Base-by-base conservation (phyloP, 495 filamentous ascomycete genomes). In the Penicillium flavigenum region DNA sequence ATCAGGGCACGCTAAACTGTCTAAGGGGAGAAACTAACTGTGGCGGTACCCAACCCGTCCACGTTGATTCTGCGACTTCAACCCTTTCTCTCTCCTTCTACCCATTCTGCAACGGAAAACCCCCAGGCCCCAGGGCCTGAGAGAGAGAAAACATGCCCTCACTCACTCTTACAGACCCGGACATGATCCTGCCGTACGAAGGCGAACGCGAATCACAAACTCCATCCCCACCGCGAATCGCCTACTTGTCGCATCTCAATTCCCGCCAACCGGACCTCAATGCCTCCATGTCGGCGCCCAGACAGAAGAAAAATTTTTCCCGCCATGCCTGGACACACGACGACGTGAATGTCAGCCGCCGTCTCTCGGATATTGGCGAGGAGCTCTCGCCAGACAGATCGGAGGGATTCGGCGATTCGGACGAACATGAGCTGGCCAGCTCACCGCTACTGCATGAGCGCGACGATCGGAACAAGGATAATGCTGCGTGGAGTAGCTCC, bases 161-260 rank as follows among this genome's bases (percentile, higher is more conserved):
- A 47, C 92, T 92, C 44, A 94, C 92, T 8, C 75, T 96, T 57
- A 92, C 90, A n/a, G 91, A 95, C 71, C 90, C 91, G 36, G 91
- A 94, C 70, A 92, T 96, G 90, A 95, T 96, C 58, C 78, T 96
- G 39, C 92, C 92, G 38, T 78, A 81, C 50, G 73, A 76, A 42
- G 65, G 67, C 65, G 81, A 86, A 63, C 72, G 76, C 71, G 81
- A 86, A 66, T 80, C 80, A 46, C 77, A 76, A 62, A 76, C 75
- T 47, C 75, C 76, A 36, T 79, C 76, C 54, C 76, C 76, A 26
- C 76, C 76, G 47, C 73, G 71, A 47, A 70, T 74, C 31, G 72
- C 72, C 41, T 72, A 73, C 20, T 52, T 76, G 41, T 72, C 73
- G 51, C 63, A 74, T 46, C 54, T 76, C 41, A 74, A 76, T 50